Evolutionary conservation across 306 rosid genomes (phyloP).

Genomic region (Bauhinia variegata): DNA sequence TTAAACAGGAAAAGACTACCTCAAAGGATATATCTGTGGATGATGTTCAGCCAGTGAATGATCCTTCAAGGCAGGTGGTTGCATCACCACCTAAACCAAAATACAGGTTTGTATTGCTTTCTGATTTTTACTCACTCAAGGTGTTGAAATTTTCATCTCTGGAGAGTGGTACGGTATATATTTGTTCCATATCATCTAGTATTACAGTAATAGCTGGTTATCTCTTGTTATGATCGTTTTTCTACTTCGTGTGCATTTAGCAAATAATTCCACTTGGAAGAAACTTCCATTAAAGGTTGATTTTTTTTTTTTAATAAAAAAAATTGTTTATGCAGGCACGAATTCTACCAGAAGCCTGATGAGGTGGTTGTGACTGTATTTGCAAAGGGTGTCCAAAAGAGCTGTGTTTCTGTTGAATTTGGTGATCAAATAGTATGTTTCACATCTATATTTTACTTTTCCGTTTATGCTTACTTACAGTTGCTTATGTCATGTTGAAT

Average conservation of each 20-base stretch:
- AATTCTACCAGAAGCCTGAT: constrained; percentile 70
- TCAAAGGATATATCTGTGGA: constrained; percentile 29
- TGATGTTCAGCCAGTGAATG: constrained; percentile 38
- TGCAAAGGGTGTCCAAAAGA: constrained; percentile 63
- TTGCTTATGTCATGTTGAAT: not conserved
- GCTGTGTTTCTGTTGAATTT: constrained; percentile 56
- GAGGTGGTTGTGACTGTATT: constrained; percentile 74
- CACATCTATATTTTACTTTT: constrained; percentile 7
- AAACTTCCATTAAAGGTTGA: constrained; percentile 9
- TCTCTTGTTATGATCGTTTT: not conserved
- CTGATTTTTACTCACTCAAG: not conserved
- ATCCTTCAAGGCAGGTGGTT: constrained; percentile 31
- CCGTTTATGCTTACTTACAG: not conserved
- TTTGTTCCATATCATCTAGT: too few species aligned
- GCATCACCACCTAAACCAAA: constrained; percentile 54
- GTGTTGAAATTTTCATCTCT: not conserved
- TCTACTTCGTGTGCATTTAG: not conserved
- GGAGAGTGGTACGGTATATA: not conserved
- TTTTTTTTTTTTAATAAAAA: not conserved
- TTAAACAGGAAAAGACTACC: constrained; percentile 35
- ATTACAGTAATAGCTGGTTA: not conserved
- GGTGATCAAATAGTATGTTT: constrained; percentile 82
- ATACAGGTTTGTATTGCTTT: constrained; percentile 58
- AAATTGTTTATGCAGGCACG: constrained; percentile 59
- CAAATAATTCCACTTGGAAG: constrained; percentile 9